Evolutionary conservation across 352 stramenopile genomes (phyloP).

Genomic region (Sclerospora graminicola): DNA sequence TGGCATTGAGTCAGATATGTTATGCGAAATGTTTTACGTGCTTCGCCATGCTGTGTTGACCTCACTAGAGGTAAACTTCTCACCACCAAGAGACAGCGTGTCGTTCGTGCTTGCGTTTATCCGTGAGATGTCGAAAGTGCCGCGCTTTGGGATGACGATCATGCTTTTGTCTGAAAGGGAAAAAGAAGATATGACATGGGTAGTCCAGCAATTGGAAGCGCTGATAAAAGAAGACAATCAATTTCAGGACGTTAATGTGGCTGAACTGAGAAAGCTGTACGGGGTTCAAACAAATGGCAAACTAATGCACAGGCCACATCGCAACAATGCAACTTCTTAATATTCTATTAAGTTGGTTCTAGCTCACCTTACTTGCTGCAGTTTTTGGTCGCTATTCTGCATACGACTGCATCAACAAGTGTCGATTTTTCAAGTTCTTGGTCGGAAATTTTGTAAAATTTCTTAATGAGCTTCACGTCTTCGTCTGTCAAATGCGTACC

Average conservation of each 20-base stretch:
- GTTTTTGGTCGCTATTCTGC: slow-evolving; percentile 83
- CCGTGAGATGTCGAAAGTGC: slow-evolving; percentile 31
- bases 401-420: slow-evolving; percentile 56
- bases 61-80: background rate
- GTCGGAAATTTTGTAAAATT: slow-evolving; percentile 82
- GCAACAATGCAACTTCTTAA: background rate
- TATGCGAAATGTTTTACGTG: slow-evolving; percentile 56
- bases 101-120: slow-evolving; percentile 31
- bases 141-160: slow-evolving; percentile 67
- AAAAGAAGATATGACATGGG: slow-evolving; percentile 44
- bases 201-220: slow-evolving; percentile 21
- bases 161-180: slow-evolving; percentile 68
- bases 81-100: background rate
- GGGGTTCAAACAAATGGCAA: slow-evolving; percentile 12
- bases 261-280: slow-evolving; percentile 35
- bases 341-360: slow-evolving; percentile 3
- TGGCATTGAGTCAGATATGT: slow-evolving; percentile 65
- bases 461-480: slow-evolving; percentile 53
- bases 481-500: slow-evolving; percentile 33
- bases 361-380: slow-evolving; percentile 59
- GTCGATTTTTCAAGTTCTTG: slow-evolving; percentile 52
- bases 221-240: slow-evolving; percentile 3
- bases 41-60: slow-evolving; percentile 21
- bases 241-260: slow-evolving; percentile 5
- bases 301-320: slow-evolving; percentile 2